A percentile compares a stretch with the other conserved stretches of the same genome.
phyloP scores from a whole-genome alignment of 140 eudicot species.

The Ambrosia hybrid region DNA sequence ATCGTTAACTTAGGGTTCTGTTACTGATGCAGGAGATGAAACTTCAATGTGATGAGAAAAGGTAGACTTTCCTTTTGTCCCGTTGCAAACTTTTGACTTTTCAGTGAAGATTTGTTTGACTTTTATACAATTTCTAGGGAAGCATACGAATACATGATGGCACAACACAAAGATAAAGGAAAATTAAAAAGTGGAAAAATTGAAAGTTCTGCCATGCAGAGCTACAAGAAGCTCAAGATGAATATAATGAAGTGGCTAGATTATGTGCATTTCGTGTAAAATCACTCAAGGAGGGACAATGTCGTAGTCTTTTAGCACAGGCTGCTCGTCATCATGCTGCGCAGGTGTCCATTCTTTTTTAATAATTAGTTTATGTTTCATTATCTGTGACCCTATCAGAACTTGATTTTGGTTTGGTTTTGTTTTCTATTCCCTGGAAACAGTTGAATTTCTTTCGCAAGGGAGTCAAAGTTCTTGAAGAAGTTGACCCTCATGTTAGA shows the following conservation, averaged over 20 bases:
- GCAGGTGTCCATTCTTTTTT: slow-evolving; percentile 47
- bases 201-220: slow-evolving; percentile 55
- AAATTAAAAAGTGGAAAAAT: slow-evolving; percentile 65
- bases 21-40: slow-evolving; percentile 73
- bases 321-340: slow-evolving; percentile 93
- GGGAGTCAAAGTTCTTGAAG: slow-evolving; percentile 79
- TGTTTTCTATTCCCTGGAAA: slow-evolving; percentile 19
- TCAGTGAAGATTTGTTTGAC: slow-evolving; percentile 24
- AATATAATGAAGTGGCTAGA: slow-evolving; percentile 77
- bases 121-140: slow-evolving; percentile 48
- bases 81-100: slow-evolving; percentile 9
- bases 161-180: slow-evolving; percentile 67
- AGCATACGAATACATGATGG: slow-evolving; percentile 73
- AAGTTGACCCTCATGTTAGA: slow-evolving; percentile 64
- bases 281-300: slow-evolving; percentile 84
- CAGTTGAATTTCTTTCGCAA: slow-evolving; percentile 82
- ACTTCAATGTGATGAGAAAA: slow-evolving; percentile 80
- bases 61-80: slow-evolving; percentile 39
- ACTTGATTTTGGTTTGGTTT: slow-evolving; percentile 17
- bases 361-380: slow-evolving; percentile 5
- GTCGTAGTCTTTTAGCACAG: slow-evolving; percentile 75
- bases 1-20: slow-evolving; percentile 6
- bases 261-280: slow-evolving; percentile 69
- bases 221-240: slow-evolving; percentile 64
- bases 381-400: neutral